Evolutionary conservation across 116 monocot species (phyloP), one percentile per base, ranked within the genome.

Genomic region (Dioscorea cayenensis): DNA sequence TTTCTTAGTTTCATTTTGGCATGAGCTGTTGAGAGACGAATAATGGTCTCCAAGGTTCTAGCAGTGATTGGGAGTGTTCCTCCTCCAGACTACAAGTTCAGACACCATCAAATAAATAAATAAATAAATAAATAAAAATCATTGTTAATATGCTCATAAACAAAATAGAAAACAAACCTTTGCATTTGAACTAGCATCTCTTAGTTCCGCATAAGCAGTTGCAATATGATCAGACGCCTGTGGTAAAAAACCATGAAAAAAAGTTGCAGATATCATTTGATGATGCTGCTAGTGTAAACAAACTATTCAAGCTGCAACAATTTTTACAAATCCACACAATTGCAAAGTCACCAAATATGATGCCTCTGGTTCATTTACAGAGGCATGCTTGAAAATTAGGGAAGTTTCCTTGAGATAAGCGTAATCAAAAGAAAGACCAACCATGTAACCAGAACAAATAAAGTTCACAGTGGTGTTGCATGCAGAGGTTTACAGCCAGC

Each of bases 61-160:
- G 97, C 97, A 50, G 97, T 97, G 36, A 97, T 97, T 58, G 97
- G 96, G 73, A 97, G 90, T 69, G 97, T 97, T 32, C 97, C 95
- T 51, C 95, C 96, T 72, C 94, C 94, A 78, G 85, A 68, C 94
- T 94, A 51, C 9, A 52, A 18, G 29, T 59, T 14, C 36, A 62
- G 59, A 59, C 17, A 59, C 16, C 16, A 17, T 1, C 17, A 59
- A 43, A 21, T 32, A 32, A 32, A 32, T 4, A 59, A 43, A 21
- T 32, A 32, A 32, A 32, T 4, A 32, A 32, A 32, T 32, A 32
- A 32, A 32, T 32, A 29, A 14, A 9, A 19, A 36, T 32, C 32
- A 43, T 12, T 10, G 19, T 17, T 49, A 18, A 66, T 73, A 14
- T n/a, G 64, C 7, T 58, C 36, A 71, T 58, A 10, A 13, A 43